Conservation (phyloP, 2,329 filamentous ascomycete species). For the Clonostachys rosea region DNA sequence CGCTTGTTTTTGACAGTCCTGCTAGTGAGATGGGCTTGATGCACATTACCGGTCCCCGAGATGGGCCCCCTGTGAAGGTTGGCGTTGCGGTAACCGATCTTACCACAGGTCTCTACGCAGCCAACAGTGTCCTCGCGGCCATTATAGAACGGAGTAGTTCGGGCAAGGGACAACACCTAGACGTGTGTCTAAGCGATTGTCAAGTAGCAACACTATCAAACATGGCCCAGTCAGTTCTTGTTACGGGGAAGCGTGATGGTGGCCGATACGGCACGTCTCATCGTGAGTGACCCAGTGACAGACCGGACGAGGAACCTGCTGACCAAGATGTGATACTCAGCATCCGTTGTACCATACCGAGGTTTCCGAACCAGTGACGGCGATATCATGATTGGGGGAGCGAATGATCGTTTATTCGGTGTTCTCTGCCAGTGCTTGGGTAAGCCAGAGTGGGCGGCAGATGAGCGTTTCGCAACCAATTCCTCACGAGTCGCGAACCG, state of each 20-base stretch:
- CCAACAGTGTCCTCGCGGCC: slow-evolving; percentile 64
- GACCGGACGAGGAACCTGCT: too few species aligned
- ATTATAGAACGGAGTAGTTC: slow-evolving; percentile 51
- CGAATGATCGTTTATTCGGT: slow-evolving; percentile 19
- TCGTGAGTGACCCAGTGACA: too few species aligned
- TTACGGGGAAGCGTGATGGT: slow-evolving; percentile 28
- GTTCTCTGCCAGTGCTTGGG: too few species aligned
- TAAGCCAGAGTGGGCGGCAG: too few species aligned
- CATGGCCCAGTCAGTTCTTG: slow-evolving; percentile 60
- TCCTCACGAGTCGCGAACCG: too few species aligned
- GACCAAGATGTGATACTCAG: slow-evolving; percentile 54
- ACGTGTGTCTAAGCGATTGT: slow-evolving; percentile 62
- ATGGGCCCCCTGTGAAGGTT: slow-evolving; percentile 65
- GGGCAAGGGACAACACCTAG: slow-evolving; percentile 60
- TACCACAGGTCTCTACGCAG: slow-evolving; percentile 65
- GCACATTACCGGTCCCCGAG: slow-evolving; percentile 64
- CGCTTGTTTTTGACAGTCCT: neutral
- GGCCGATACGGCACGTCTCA: too few species aligned
- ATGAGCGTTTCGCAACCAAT: too few species aligned
- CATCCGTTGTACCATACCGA: slow-evolving; percentile 65
- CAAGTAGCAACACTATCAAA: slow-evolving; percentile 67
- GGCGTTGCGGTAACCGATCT: slow-evolving; percentile 68
- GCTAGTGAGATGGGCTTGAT: slow-evolving; percentile 59
- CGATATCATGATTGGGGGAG: slow-evolving; percentile 27
- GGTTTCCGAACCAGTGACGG: slow-evolving; percentile 40